Evolutionary conservation across 352 stramenopile genomes (phyloP).

Genomic region (Globisporangium camurandrum): DNA sequence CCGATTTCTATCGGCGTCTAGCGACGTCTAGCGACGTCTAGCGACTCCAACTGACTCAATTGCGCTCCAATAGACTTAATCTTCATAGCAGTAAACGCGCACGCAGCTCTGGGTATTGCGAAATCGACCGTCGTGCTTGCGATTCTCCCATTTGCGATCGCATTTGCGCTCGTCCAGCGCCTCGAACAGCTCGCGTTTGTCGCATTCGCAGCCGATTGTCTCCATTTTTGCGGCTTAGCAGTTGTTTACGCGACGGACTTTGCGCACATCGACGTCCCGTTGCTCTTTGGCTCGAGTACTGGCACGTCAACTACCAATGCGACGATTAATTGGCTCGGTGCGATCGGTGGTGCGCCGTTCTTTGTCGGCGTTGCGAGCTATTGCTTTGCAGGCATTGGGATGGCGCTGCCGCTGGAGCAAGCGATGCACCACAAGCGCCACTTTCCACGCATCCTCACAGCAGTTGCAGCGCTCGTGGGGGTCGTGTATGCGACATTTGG

Average conservation of each 20-base stretch:
- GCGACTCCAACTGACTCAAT: too few relatives aligned
- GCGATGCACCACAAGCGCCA: conserved; percentile 40
- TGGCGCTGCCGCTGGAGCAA: conserved; percentile 64
- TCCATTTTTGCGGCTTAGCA: conserved; percentile 65
- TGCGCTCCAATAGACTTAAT: conserved; percentile 46
- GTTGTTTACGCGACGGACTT: conserved; percentile 69
- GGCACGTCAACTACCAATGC: neutral
- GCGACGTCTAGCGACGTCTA: too few relatives aligned
- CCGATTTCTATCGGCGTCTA: too few relatives aligned
- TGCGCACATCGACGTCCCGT: conserved; percentile 21
- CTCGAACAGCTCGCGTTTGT: conserved; percentile 69
- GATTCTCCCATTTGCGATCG: conserved; percentile 27
- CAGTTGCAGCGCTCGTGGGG: conserved; percentile 44
- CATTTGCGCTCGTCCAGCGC: conserved; percentile 53
- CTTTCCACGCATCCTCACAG: conserved; percentile 47
- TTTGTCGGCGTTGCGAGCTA: conserved; percentile 75
- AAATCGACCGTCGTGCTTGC: conserved; percentile 23
- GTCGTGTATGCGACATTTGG: conserved; percentile 67
- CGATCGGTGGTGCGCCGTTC: conserved; percentile 47
- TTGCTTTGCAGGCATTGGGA: conserved; percentile 68
- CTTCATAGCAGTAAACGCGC: conserved; percentile 74
- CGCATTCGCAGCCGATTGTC: conserved; percentile 60
- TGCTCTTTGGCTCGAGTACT: conserved; percentile 7
- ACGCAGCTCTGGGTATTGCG: conserved; percentile 31
- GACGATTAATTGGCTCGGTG: conserved; percentile 25